Percentiles rank a stretch among this genome's conserved stretches.
Evolutionary conservation across 257 asterid species (phyloP).

Genomic region (Solanum acaule): DNA sequence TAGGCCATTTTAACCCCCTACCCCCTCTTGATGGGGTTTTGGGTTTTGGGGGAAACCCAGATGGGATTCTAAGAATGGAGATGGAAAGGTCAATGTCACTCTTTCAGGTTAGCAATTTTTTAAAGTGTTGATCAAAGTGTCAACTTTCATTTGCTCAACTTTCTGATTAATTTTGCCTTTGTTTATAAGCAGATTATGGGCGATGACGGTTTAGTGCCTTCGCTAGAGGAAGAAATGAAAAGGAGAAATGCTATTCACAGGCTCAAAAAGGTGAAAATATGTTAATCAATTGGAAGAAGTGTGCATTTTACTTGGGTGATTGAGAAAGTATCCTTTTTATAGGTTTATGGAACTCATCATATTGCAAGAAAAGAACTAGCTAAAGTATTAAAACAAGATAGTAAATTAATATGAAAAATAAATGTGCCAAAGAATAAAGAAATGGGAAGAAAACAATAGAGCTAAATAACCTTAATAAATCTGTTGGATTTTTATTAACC

Average conservation of each 20-base stretch:
- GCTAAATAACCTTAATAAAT: background rate
- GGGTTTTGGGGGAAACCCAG: background rate
- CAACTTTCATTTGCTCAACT: background rate
- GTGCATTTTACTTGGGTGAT: background rate
- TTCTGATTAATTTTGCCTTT: background rate
- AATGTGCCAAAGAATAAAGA: background rate
- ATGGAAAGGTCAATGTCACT: conserved; percentile 35
- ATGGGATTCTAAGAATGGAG: conserved; percentile 15
- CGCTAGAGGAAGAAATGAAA: conserved; percentile 33
- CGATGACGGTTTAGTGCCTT: conserved; percentile 38
- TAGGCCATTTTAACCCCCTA: background rate
- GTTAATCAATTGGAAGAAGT: background rate
- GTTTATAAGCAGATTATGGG: conserved; percentile 26
- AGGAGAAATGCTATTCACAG: conserved; percentile 23
- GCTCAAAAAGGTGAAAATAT: conserved; percentile 29
- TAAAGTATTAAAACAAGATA: background rate
- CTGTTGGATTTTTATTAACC: background rate
- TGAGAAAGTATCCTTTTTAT: background rate
- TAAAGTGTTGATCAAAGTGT: background rate
- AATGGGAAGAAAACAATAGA: background rate
- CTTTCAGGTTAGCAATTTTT: conserved; percentile 20
- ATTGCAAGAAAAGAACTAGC: background rate
- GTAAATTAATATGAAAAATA: background rate
- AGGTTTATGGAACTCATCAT: background rate
- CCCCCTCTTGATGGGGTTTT: background rate